Base-by-base conservation (phyloP, 441 rosid species). In the Eruca vesicaria region DNA sequence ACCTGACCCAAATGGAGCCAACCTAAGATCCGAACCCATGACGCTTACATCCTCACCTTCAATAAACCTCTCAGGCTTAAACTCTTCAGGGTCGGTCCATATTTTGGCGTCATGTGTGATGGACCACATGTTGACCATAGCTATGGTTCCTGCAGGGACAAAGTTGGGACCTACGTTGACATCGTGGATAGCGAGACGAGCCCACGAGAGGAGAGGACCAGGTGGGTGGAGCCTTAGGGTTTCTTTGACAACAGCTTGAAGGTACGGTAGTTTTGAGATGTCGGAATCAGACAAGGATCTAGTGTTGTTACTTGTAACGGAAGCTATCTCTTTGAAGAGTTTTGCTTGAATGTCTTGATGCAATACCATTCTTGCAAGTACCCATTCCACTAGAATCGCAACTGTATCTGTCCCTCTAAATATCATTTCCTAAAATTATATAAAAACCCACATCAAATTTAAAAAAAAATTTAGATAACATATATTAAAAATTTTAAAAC, bases 101-200 rank as follows among this genome's bases (percentile, higher is more conserved):
- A 88, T 62, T 11, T 48, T 48, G 3, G 78, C 66, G 77, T 93
- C 90, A 14, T 88, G 98, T 3, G 98, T 83, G 29, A 93, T 93
- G 28, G 97, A 83, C 98, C 98, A 93, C 97, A 89, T 93, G 86
- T 90, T 93, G 33, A 93, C 90, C 97, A 93, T 89, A 29, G 97
- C 97, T 0, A 91, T 85, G 10, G 97, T 89, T 59, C 90, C 85
- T 1, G 88, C 89, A 0, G 98, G 97, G 53, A 93, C 36, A 14
- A 84, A 79, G 32, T 72, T 74, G 2, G 70, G 52, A 29, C 87
- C 88, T 0, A 88, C 66, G 18, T 79, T 77, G 58, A 85, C 81
- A 74, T 88, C 87, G 16, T 86, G 88, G 59, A 86, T 78, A 1
- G 90, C 86, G 0, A 88, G 88, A 29, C 90, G 82, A n/a, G 90